These are phyloP conservation scores for Pleurotus ostreatus DNA, from an alignment of 768 basidiomycete genomes.

Conservation along the genomic window DNA sequence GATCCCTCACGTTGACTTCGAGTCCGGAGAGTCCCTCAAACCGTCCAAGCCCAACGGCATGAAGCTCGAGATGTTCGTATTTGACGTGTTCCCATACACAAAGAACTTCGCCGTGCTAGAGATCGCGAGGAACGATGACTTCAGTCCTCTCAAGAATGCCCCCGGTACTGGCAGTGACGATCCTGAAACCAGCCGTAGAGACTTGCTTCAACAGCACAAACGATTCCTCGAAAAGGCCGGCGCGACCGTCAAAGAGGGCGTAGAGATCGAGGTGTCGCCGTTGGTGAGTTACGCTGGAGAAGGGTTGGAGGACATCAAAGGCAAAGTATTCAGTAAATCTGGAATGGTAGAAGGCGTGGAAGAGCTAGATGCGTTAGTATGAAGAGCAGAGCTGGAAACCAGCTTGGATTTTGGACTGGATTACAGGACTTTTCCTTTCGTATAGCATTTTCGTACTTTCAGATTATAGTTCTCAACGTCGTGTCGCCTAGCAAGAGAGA, in stretches of 20 bases:
- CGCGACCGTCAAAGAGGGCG: slow-evolving; percentile 62
- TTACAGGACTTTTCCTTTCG: not conserved
- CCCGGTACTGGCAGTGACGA: slow-evolving; percentile 89
- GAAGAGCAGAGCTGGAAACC: slow-evolving; percentile 11
- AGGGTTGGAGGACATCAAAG: slow-evolving; percentile 75
- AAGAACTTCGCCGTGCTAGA: slow-evolving; percentile 82
- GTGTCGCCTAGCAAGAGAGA: too few relatives aligned
- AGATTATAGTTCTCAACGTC: not conserved
- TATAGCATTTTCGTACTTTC: slow-evolving; percentile 6
- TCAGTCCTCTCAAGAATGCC: slow-evolving; percentile 96
- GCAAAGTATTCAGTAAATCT: slow-evolving; percentile 73
- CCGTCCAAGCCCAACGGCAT: slow-evolving; percentile 94
- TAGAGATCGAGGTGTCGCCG: slow-evolving; percentile 90
- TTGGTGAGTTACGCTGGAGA: slow-evolving; percentile 90
- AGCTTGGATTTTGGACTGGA: not conserved
- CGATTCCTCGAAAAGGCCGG: slow-evolving; percentile 82
- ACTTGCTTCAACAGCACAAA: slow-evolving; percentile 84
- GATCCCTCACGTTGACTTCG: slow-evolving; percentile 78
- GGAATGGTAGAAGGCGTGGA: slow-evolving; percentile 63
- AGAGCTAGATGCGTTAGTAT: slow-evolving; percentile 69
- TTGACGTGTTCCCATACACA: slow-evolving; percentile 97
- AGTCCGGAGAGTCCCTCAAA: slow-evolving; percentile 66
- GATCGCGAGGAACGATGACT: slow-evolving; percentile 85
- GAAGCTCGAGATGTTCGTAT: slow-evolving; percentile 98
- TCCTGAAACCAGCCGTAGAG: slow-evolving; percentile 84